Base-by-base conservation (phyloP, 768 basidiomycete genomes). In the Leccinum longicurvipes region DNA sequence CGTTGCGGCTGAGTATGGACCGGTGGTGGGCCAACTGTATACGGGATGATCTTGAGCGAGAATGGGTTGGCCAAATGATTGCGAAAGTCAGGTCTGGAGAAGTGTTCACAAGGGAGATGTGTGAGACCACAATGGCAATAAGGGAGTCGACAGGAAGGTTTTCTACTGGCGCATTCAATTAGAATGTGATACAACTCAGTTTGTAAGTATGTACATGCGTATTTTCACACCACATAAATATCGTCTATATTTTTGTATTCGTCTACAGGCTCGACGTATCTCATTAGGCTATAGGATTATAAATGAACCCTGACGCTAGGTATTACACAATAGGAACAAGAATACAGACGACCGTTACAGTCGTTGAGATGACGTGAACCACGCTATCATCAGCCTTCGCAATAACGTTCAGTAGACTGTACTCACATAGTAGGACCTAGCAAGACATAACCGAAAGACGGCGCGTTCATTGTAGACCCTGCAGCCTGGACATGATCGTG, bases 1-100 rank as follows among this genome's bases (percentile, higher is more conserved):
- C 70, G 11, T 72, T 89, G 48, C 66, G 69, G 48, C 70, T 72
- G 59, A 89, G 88, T 66, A 89, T 89, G 86, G 88, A 88, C 58
- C 73, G 76, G 54, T 91, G 86, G 84, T 89, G 88, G 88, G 82
- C 82, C 19, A 86, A 86, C 62, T 90, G 87, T 65, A 72, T 88
- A 50, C 76, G 88, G 57, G 77, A 85, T 59, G 76, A 78, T n/a
- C 71, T 74, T 56, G 84, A 87, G 58, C 75, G 87, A 59, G 64
- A 70, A 24, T 84, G 80, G 79, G 75, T 89, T 36, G 72, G 75
- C 28, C 68, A 64, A n/a, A 58, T 79, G 51, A 81, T 89, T 29
- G 54, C 60, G 50, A 77, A 75, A 50, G 85, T 82, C 39, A 79
- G 87, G 50, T 57, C 62, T 28, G 74, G 69, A 19, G 64, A 67